These are phyloP conservation scores for Sphagnum fallax DNA, from an alignment of 228 moss, liverwort and hornwort species.

Conservation along the genomic window DNA sequence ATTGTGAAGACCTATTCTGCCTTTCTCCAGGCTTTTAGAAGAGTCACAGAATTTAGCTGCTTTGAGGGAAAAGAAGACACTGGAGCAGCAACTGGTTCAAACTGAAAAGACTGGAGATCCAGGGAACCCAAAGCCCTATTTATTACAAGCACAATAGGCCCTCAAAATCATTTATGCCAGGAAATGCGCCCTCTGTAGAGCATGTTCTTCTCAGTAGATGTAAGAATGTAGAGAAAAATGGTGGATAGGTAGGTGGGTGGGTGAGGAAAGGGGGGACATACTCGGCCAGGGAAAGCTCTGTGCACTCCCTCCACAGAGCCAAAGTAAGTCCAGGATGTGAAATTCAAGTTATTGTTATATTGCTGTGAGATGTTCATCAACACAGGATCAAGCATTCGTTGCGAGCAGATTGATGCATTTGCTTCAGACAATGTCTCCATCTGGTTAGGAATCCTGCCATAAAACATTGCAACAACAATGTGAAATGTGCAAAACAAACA, in stretches of 20 bases:
- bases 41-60: too few relatives aligned
- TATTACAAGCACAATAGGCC: too few relatives aligned
- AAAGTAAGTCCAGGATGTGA: conserved; percentile 32
- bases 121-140: too few relatives aligned
- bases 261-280: conserved; percentile 12
- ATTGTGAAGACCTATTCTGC: too few relatives aligned
- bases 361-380: conserved; percentile 19
- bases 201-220: too few relatives aligned
- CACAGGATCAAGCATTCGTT: conserved; percentile 31
- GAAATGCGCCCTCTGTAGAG: too few relatives aligned
- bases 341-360: conserved; percentile 21
- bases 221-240: too few relatives aligned
- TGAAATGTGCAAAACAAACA: not conserved
- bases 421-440: conserved; percentile 3
- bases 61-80: too few relatives aligned
- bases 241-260: not conserved
- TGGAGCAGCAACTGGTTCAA: too few relatives aligned
- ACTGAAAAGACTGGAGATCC: too few relatives aligned
- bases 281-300: conserved; percentile 37
- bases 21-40: too few relatives aligned
- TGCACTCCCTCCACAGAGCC: conserved; percentile 39
- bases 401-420: conserved; percentile 29
- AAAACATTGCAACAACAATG: not conserved
- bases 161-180: too few relatives aligned
- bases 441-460: conserved; percentile 21